Conservation (phyloP, 208 protist genomes). For the Herpetomonas tarakana region DNA sequence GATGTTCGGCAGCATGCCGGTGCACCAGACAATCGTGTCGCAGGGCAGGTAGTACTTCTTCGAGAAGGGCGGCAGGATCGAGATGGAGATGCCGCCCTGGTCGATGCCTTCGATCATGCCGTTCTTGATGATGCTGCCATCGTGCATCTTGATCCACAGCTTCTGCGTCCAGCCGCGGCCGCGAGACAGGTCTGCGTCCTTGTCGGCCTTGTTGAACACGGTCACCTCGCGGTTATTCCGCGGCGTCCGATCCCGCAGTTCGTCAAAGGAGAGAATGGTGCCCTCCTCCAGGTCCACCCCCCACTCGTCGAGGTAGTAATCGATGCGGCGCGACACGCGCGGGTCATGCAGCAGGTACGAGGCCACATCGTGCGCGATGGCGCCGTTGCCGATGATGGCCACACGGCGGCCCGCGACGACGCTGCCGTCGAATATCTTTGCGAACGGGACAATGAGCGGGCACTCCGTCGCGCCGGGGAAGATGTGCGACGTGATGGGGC, state of each 20-base stretch:
- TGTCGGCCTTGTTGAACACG: conserved; percentile 72
- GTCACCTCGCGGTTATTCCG: conserved; percentile 81
- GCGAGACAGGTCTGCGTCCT: conserved; percentile 75
- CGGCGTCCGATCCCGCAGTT: conserved; percentile 27
- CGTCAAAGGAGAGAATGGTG: conserved; percentile 19
- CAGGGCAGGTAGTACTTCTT: conserved; percentile 59
- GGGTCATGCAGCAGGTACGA: conserved; percentile 84
- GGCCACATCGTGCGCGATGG: conserved; percentile 81
- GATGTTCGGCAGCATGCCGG: conserved; percentile 82
- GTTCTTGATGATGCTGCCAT: conserved; percentile 63
- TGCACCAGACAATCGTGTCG: conserved; percentile 84
- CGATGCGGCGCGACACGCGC: conserved; percentile 62
- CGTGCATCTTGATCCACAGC: conserved; percentile 73
- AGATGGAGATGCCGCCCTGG: conserved; percentile 59
- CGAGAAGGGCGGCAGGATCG: conserved; percentile 42
- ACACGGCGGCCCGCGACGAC: conserved; percentile 75
- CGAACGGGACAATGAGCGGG: conserved; percentile 65
- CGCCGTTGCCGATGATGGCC: conserved; percentile 80
- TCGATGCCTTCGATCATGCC: conserved; percentile 68
- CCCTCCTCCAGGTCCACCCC: conserved; percentile 78
- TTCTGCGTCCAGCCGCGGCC: conserved; percentile 83
- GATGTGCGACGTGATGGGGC: conserved; percentile 57
- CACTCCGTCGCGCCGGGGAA: conserved; percentile 67
- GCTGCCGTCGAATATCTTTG: conserved; percentile 75
- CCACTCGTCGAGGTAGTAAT: conserved; percentile 78